Conservation (phyloP, 805 yeast species). For the Yamadazyma olivae region DNA sequence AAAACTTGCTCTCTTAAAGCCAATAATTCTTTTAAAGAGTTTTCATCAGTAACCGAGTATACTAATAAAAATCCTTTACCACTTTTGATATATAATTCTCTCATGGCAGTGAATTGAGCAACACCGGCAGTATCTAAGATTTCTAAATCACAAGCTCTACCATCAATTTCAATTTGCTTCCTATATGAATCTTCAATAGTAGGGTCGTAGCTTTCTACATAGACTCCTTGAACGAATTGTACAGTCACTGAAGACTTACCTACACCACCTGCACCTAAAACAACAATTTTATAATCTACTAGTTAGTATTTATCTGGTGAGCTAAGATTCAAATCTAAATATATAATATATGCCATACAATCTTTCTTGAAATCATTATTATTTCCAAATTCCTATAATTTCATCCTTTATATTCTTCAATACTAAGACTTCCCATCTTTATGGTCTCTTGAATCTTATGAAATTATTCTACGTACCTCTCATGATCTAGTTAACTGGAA, state of each 20-base stretch:
- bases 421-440: too few relatives aligned
- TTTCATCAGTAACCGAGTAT: slow-evolving; percentile 58
- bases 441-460: too few relatives aligned
- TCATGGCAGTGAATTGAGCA: slow-evolving; percentile 93
- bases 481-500: slow-evolving; percentile 7
- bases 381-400: neutral
- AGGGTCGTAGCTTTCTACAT: slow-evolving; percentile 90
- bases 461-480: slow-evolving; percentile 19
- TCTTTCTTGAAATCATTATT: neutral
- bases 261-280: slow-evolving; percentile 95
- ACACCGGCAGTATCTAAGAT: slow-evolving; percentile 61
- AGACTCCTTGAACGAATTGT: slow-evolving; percentile 87
- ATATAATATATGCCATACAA: neutral
- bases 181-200: slow-evolving; percentile 96
- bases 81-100: slow-evolving; percentile 81
- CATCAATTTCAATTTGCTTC: slow-evolving; percentile 84
- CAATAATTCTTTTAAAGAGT: slow-evolving; percentile 71
- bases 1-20: slow-evolving; percentile 81
- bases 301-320: too few relatives aligned
- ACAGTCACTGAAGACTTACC: slow-evolving; percentile 94
- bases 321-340: too few relatives aligned
- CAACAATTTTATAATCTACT: slow-evolving; percentile 81
- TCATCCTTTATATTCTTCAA: too few relatives aligned
- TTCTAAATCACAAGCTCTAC: slow-evolving; percentile 81
- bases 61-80: slow-evolving; percentile 73